phyloP scores from a whole-genome alignment of 2,329 filamentous ascomycete genomes.

The Kalaharituber pfeilii region DNA sequence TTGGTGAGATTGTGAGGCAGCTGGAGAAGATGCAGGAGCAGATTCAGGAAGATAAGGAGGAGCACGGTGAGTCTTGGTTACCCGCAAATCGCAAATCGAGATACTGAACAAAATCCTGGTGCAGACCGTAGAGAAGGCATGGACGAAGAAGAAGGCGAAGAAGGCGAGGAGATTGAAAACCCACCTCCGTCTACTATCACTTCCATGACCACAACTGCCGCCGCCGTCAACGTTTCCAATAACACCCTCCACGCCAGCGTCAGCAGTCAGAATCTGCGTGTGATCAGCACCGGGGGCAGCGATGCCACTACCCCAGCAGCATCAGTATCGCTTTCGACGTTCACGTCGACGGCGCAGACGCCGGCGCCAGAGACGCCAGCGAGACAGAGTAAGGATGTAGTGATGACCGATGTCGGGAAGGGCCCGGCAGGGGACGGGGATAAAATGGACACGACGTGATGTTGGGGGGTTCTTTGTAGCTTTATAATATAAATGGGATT shows the following conservation, averaged over 20 bases:
- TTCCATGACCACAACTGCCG: constrained; percentile 3
- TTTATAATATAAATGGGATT: no score
- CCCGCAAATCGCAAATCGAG: no score
- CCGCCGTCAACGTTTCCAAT: no score
- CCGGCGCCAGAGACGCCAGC: constrained; percentile 1
- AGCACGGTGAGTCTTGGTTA: constrained; percentile 16
- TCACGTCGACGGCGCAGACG: constrained; percentile 3
- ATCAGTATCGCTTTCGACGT: not conserved
- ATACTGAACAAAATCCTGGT: not conserved
- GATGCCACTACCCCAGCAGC: constrained; percentile 8
- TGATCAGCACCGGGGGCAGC: constrained; percentile 1
- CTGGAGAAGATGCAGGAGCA: constrained; percentile 22
- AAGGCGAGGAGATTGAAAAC: constrained; percentile 16
- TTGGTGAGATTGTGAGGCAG: constrained; percentile 21
- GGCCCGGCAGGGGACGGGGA: constrained; percentile 2
- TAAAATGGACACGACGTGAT: not conserved
- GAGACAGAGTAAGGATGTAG: constrained; percentile 3
- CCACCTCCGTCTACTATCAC: not conserved
- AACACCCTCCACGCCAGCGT: no score
- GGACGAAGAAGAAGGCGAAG: constrained; percentile 13
- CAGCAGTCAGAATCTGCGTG: not conserved
- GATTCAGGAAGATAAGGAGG: constrained; percentile 23
- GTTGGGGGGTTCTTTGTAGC: no score
- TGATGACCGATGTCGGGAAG: constrained; percentile 3
- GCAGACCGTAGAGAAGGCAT: constrained; percentile 17